Conservation (phyloP, 1,284 basidiomycete species). For the Mycena citricolor region DNA sequence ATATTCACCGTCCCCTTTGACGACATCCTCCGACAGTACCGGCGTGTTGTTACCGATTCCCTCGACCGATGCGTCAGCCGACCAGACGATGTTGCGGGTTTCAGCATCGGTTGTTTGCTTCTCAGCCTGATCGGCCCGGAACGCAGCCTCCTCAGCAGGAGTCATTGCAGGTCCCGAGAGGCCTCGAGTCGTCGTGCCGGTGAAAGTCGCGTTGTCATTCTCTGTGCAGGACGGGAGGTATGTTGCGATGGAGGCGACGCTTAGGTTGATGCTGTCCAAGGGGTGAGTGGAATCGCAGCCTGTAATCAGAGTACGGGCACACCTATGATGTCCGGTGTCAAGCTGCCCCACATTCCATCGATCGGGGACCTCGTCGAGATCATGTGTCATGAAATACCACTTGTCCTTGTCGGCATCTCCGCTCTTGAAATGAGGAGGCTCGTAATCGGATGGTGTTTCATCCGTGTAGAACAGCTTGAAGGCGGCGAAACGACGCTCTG, state of each 20-base stretch:
- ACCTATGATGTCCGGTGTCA: constrained; percentile 72
- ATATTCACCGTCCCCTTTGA: constrained; percentile 38
- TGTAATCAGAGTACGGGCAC: constrained; percentile 23
- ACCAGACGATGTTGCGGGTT: constrained; percentile 49
- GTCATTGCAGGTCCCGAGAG: constrained; percentile 42
- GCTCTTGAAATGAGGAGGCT: constrained; percentile 71
- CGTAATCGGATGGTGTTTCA: constrained; percentile 71
- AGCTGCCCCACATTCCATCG: constrained; percentile 65
- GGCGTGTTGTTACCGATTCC: constrained; percentile 46
- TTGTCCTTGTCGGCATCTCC: constrained; percentile 67
- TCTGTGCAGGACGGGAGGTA: constrained; percentile 67
- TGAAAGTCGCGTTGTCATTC: constrained; percentile 56
- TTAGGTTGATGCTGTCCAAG: constrained; percentile 58
- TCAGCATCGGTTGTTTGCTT: constrained; percentile 49
- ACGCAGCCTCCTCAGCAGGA: constrained; percentile 53
- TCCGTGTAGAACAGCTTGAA: constrained; percentile 82
- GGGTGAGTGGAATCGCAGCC: neutral
- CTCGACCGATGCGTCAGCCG: constrained; percentile 43
- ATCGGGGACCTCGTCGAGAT: constrained; percentile 65
- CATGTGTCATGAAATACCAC: constrained; percentile 78
- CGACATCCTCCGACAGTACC: constrained; percentile 37
- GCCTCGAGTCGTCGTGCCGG: constrained; percentile 43
- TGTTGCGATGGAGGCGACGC: constrained; percentile 67
- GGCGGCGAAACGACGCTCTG: constrained; percentile 77
- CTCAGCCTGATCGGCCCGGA: constrained; percentile 53